These are phyloP conservation scores for Ramalina intermedia DNA, from an alignment of 495 filamentous ascomycete genomes.

Conservation along the genomic window DNA sequence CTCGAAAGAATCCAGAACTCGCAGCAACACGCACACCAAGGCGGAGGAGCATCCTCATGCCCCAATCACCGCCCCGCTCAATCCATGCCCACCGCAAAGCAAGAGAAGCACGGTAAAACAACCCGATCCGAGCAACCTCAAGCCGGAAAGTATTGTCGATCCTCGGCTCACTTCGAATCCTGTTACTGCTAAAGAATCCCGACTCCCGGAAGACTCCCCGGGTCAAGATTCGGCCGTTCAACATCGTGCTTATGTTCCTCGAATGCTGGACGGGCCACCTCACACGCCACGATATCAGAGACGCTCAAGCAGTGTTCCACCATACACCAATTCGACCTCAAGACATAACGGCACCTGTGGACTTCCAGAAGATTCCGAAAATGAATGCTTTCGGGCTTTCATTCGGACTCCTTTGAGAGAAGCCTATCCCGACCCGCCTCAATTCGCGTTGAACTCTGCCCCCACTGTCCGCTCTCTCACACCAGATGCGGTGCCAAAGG, in stretches of 20 bases:
- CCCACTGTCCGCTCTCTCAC: too few relatives aligned
- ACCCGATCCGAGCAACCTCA: neutral
- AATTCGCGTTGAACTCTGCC: neutral
- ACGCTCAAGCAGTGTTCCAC: neutral
- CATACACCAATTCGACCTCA: neutral
- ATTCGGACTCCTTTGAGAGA: slow-evolving; percentile 2
- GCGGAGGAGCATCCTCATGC: neutral
- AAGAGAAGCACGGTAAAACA: neutral
- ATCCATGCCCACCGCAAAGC: neutral
- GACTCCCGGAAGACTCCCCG: neutral
- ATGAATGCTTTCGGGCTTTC: slow-evolving; percentile 4
- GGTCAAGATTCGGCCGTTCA: neutral
- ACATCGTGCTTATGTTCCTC: slow-evolving; percentile 22
- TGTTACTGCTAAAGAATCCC: neutral
- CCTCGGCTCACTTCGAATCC: slow-evolving; percentile 9
- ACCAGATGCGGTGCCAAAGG: too few relatives aligned
- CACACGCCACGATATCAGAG: neutral
- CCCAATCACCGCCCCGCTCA: neutral
- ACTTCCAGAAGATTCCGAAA: neutral
- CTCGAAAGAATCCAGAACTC: slow-evolving; percentile 51
- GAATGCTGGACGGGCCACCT: slow-evolving; percentile 15
- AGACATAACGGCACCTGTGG: neutral
- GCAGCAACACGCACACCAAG: slow-evolving; percentile 1
- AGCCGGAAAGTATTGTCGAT: slow-evolving; percentile 9
- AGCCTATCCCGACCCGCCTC: slow-evolving; percentile 10